Evolutionary conservation across 129 eudicot species (phyloP), one percentile per base, ranked within the genome.

Genomic region (Lactuca saligna): DNA sequence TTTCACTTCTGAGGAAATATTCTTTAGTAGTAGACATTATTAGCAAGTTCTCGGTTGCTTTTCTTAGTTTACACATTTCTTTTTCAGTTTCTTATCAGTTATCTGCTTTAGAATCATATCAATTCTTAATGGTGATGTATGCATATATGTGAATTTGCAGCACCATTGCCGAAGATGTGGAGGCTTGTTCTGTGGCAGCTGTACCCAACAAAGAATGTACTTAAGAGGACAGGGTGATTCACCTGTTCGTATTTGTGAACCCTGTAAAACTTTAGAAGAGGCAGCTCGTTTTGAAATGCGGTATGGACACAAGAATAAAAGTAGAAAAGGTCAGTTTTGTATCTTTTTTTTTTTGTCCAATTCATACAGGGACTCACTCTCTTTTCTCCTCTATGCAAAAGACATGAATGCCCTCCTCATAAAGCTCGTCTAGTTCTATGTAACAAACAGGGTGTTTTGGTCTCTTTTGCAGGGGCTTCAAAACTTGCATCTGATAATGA

Each of bases 131-230:
- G 53, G n/a, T 63, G 55, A 62, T 72, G 17, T 62, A n/a, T 62
- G 9, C 39, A 25, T 61, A 42, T 31, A 34, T 74, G 17, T 66
- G 70, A 70, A 68, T 70, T 80, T 87, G 68, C 87, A 93, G 97
- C 99, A 89, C 83, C 98, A 93, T 74, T 87, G 97, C 73, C 86
- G 97, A 51, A 79, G 95, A 77, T 93, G 97, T 75, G 97, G 97
- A 58, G 97, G 95, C 37, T 31, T 89, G 57, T 93, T 89, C 69
- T 93, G 99, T 82, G 79, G 82, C 80, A 83, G 78, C 50, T 93
- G 97, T 71, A 87, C 93, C 37, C 88, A 77, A 70, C 86, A 77
- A 71, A 79, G 99, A 75, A 84, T 93, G 97, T 71, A 75, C 37
- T 81, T 93, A 73, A 85, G 95, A 37, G 99, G 99, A 57, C 99